Conservation (phyloP, 2,329 filamentous ascomycete genomes). For the Aspergillus uvarum region DNA sequence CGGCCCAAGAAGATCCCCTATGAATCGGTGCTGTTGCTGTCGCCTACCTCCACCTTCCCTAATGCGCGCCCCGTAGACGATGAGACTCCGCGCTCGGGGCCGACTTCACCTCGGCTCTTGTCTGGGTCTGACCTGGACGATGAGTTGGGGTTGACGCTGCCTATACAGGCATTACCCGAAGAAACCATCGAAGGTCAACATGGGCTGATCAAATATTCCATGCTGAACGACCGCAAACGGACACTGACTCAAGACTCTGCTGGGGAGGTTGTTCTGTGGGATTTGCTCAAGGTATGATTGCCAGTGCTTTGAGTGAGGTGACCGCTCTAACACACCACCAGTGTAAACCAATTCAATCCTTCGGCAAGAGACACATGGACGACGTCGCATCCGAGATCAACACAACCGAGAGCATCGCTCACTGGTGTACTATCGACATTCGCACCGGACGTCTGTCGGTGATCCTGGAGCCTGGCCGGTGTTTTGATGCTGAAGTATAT, state of each 20-base stretch:
- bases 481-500: slow-evolving; percentile 96
- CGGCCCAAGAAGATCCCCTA: slow-evolving; percentile 62
- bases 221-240: slow-evolving; percentile 85
- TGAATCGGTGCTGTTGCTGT: slow-evolving; percentile 76
- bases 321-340: slow-evolving; percentile 41
- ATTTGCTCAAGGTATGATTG: slow-evolving; percentile 69
- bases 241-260: slow-evolving; percentile 92
- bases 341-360: slow-evolving; percentile 86
- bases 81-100: slow-evolving; percentile 51
- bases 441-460: slow-evolving; percentile 90
- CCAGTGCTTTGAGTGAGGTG: not conserved
- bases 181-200: slow-evolving; percentile 94
- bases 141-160: slow-evolving; percentile 54
- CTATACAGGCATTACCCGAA: slow-evolving; percentile 67
- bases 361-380: slow-evolving; percentile 89
- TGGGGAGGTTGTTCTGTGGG: slow-evolving; percentile 93
- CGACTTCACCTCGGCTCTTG: slow-evolving; percentile 54
- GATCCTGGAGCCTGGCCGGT: slow-evolving; percentile 88
- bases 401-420: slow-evolving; percentile 82
- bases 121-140: slow-evolving; percentile 56
- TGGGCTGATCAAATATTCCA: slow-evolving; percentile 86
- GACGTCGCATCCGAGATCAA: slow-evolving; percentile 87
- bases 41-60: slow-evolving; percentile 78
- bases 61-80: slow-evolving; percentile 57
- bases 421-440: slow-evolving; percentile 95